Conservation (phyloP, 176 grass and related monocot genomes). For the Avena eriantha region DNA sequence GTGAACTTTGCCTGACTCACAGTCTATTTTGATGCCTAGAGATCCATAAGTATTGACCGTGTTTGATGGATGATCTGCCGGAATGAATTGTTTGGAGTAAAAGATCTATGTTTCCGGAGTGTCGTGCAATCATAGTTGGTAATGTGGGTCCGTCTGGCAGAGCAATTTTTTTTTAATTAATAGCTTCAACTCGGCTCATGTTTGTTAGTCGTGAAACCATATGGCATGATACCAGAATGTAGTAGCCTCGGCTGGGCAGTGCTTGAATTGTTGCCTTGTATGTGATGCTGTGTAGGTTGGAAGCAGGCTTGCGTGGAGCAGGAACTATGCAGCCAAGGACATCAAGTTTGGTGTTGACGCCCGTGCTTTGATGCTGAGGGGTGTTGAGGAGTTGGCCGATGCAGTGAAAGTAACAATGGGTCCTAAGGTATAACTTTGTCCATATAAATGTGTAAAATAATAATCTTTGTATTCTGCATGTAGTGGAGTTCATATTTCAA, state of each 20-base stretch:
- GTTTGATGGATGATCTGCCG: not conserved
- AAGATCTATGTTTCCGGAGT: not conserved
- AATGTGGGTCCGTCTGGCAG: not conserved
- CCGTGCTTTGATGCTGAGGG: slow-evolving; percentile 90
- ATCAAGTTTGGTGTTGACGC: slow-evolving; percentile 97
- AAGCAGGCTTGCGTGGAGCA: slow-evolving; percentile 83
- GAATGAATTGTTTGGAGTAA: not conserved
- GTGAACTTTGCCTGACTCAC: not conserved
- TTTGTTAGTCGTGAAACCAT: not conserved
- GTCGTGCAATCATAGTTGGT: not conserved
- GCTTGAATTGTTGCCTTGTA: not conserved
- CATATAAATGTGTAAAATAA: not conserved
- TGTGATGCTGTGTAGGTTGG: slow-evolving; percentile 66
- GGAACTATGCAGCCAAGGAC: slow-evolving; percentile 97
- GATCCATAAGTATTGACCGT: not conserved
- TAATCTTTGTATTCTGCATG: not conserved
- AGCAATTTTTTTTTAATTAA: not conserved
- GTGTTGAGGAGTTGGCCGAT: slow-evolving; percentile 93
- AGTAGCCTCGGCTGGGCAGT: not conserved
- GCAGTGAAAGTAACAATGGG: slow-evolving; percentile 98
- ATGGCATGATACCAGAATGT: not conserved
- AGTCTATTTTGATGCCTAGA: not conserved
- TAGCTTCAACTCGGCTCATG: not conserved
- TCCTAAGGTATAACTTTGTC: slow-evolving; percentile 71
- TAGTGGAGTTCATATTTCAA: not conserved